Evolutionary conservation across 495 filamentous ascomycete genomes (phyloP).

Genomic region (Aspergillus coremiiformis): DNA sequence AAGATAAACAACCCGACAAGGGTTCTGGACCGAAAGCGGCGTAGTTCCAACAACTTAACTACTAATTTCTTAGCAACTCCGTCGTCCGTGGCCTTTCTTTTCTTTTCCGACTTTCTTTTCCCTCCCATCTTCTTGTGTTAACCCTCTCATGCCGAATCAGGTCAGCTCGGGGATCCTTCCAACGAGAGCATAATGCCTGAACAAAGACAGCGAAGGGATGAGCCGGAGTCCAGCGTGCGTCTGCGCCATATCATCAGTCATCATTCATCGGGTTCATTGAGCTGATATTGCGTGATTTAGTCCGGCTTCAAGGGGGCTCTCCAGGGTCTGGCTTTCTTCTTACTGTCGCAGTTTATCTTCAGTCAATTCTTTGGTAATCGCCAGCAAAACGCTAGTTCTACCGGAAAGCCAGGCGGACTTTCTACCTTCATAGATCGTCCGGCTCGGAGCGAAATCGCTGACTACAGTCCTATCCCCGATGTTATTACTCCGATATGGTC

Average conservation of each 20-base stretch:
- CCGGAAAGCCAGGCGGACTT: conserved; percentile 44
- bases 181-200: conserved; percentile 35
- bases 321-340: conserved; percentile 64
- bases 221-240: conserved; percentile 32
- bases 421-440: conserved; percentile 63
- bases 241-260: neutral
- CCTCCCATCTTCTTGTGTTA: conserved; percentile 9
- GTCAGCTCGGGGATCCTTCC: neutral
- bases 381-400: conserved; percentile 37
- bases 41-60: neutral
- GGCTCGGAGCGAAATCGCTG: conserved; percentile 47
- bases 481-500: conserved; percentile 84
- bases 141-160: neutral
- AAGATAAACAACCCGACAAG: conserved; percentile 11
- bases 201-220: conserved; percentile 35
- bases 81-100: conserved; percentile 22
- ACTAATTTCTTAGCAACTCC: no score
- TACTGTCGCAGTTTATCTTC: conserved; percentile 57
- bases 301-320: conserved; percentile 47
- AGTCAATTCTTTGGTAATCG: conserved; percentile 49
- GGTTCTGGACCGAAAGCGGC: conserved; percentile 11
- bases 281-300: conserved; percentile 29
- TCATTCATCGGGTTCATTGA: conserved; percentile 6
- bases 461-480: conserved; percentile 68
- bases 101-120: conserved; percentile 9